Base-by-base conservation (phyloP, 495 filamentous ascomycete species). In the Pyrenopolyporus hunteri region DNA sequence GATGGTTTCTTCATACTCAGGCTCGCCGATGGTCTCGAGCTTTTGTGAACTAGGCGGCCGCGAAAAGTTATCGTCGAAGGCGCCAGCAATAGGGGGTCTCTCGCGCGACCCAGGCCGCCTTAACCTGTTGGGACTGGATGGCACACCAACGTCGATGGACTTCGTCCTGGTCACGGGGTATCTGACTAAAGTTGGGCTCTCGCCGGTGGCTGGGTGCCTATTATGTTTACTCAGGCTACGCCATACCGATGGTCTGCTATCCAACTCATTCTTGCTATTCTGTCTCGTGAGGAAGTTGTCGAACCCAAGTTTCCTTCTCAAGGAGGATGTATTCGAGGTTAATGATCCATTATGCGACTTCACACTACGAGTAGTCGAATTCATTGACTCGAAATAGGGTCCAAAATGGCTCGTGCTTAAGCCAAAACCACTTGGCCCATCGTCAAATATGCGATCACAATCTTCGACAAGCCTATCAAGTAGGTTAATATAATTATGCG, bases 401-500 rank as follows among this genome's bases (percentile, higher is more conserved):
- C 51, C 63, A 7, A 54, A 45, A 35, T 72, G 63, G 9, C 72
- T 70, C 45, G 70, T 62, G 44, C 70, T 70, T 14, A 69, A 69
- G 25, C 75, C 77, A 23, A 83, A 82, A 29, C 78, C 73, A 16
- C 39, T 49, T 6, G 63, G 43, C 19, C 80, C 84, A 60, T 90
- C 87, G 32, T 89, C 89, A 63, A 98, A 97, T 14, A 98, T 84
- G 51, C 82, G 84, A 37, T 97, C 92, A 64, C 88, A 90, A 65
- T 98, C 94, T 53, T 97, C 93, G 0, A 98, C 92, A 13, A 98
- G 76, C 42, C 92, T 87, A 77, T 98, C 94, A 33, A 98, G 77
- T 4, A 98, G 79, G 25, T 92, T 92, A 60, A 98, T 91, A 67
- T 92, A 94, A 42, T 93, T 83, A 55, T 89, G 87, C 6, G 93